Conservation (phyloP, 2,329 filamentous ascomycete genomes). For the Aspergillus sp. region DNA sequence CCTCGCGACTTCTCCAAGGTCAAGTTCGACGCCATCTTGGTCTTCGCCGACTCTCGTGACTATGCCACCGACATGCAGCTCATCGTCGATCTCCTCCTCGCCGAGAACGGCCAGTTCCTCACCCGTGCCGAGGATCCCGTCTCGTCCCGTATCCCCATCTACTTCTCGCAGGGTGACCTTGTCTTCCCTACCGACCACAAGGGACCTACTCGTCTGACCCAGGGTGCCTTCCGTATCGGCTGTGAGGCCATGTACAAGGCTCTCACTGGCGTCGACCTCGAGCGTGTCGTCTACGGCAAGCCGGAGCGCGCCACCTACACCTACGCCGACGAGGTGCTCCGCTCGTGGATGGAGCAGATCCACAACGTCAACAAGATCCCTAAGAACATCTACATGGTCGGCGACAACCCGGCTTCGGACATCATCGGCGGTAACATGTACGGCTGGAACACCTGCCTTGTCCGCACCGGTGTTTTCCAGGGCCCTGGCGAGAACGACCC, state of each 20-base stretch:
- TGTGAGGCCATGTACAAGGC: slow-evolving; percentile 58
- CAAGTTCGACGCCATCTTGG: slow-evolving; percentile 65
- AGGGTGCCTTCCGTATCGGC: slow-evolving; percentile 65
- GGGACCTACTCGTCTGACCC: slow-evolving; percentile 56
- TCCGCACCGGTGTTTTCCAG: slow-evolving; percentile 70
- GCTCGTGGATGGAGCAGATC: slow-evolving; percentile 65
- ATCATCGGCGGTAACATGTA: slow-evolving; percentile 73
- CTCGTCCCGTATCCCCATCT: slow-evolving; percentile 60
- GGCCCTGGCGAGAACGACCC: slow-evolving; percentile 61
- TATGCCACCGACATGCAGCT: slow-evolving; percentile 69
- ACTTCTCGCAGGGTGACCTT: slow-evolving; percentile 59
- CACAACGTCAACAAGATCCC: slow-evolving; percentile 63
- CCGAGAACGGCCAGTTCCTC: slow-evolving; percentile 56
- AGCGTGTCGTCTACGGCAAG: slow-evolving; percentile 69
- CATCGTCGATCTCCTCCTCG: slow-evolving; percentile 62
- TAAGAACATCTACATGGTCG: slow-evolving; percentile 66
- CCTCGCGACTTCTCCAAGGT: slow-evolving; percentile 63
- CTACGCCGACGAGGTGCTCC: slow-evolving; percentile 65
- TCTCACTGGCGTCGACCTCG: slow-evolving; percentile 59
- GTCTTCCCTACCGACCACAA: slow-evolving; percentile 58
- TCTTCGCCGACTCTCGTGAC: slow-evolving; percentile 65
- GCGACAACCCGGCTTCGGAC: slow-evolving; percentile 65
- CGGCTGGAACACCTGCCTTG: slow-evolving; percentile 71
- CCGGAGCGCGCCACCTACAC: slow-evolving; percentile 68
- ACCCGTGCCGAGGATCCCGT: slow-evolving; percentile 59